Conservation (phyloP, 331 rosid species). For the Quercus lobata region DNA sequence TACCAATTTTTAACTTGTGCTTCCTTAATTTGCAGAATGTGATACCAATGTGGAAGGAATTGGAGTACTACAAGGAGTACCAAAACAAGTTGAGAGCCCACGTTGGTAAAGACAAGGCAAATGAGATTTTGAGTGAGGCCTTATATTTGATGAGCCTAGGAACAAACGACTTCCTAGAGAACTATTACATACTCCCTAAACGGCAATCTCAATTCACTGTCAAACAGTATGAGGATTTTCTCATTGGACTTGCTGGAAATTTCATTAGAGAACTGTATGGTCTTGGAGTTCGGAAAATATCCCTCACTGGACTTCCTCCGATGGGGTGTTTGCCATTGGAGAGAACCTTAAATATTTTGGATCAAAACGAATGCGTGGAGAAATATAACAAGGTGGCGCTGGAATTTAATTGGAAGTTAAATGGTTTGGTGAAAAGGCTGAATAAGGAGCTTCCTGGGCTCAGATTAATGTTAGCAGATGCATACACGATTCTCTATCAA, state of each 20-base stretch:
- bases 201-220: conserved; percentile 38
- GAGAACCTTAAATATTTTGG: conserved; percentile 47
- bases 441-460: conserved; percentile 45
- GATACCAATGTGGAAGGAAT: conserved; percentile 87
- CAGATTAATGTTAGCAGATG: conserved; percentile 24
- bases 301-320: conserved; percentile 66
- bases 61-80: conserved; percentile 72
- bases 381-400: conserved; percentile 57
- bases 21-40: conserved; percentile 50
- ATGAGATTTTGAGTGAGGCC: conserved; percentile 44
- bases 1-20: neutral
- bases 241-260: conserved; percentile 35
- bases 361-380: conserved; percentile 33
- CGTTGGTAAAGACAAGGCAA: conserved; percentile 54
- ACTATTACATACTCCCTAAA: conserved; percentile 51
- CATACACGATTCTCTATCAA: conserved; percentile 27
- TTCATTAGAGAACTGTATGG: conserved; percentile 45
- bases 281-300: conserved; percentile 64
- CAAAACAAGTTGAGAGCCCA: conserved; percentile 54
- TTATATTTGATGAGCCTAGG: conserved; percentile 75
- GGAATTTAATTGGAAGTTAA: conserved; percentile 58
- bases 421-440: conserved; percentile 25
- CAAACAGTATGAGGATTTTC: conserved; percentile 59
- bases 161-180: conserved; percentile 82
- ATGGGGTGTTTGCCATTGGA: conserved; percentile 93